Conservation (phyloP, 305 asterid genomes). For the Fraxinus ornus region DNA sequence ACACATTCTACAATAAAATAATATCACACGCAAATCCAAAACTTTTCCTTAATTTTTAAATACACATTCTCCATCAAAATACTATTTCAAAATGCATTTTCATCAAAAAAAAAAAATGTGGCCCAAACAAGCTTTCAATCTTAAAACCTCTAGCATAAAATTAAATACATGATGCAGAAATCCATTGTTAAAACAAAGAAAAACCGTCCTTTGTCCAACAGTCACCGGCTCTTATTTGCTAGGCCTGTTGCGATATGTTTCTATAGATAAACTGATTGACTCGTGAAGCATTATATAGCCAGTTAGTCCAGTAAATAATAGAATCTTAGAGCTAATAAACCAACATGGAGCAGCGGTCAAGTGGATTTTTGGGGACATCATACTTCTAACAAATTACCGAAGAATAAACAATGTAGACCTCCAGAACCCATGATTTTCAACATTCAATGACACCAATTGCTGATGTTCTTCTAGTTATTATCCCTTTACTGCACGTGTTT, state of each 20-base stretch:
- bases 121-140: no score
- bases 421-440: neutral
- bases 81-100: no score
- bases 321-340: neutral
- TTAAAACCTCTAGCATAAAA: neutral
- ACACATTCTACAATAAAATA: no score
- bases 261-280: neutral
- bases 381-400: neutral
- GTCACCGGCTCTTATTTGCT: neutral
- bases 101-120: no score
- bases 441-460: neutral
- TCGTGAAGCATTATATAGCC: neutral
- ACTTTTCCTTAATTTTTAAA: no score
- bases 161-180: neutral
- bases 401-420: neutral
- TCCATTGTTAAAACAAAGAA: neutral
- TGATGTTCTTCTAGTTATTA: neutral
- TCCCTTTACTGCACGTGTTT: neutral
- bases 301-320: neutral
- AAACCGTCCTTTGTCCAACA: neutral
- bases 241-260: neutral
- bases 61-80: no score
- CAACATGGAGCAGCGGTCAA: neutral
- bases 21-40: no score
- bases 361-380: neutral